These are phyloP conservation scores for Nematocida ironsii DNA, from an alignment of 371 early-diverging fungal genomes.

Conservation along the genomic window DNA sequence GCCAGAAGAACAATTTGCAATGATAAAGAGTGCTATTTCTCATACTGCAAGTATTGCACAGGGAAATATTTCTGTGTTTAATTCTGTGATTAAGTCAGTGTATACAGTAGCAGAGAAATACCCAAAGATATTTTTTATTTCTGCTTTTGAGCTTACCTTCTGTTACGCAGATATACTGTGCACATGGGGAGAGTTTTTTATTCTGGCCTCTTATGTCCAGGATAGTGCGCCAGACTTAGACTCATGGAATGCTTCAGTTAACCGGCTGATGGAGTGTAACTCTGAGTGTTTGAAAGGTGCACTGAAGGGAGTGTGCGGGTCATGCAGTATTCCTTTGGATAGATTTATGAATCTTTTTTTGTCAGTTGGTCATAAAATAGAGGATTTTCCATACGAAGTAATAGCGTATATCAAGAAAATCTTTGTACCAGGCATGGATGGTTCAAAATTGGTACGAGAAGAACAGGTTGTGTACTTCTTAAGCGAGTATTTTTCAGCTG, in stretches of 20 bases:
- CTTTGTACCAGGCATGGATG: background rate
- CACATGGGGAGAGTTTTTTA: slow-evolving; percentile 37
- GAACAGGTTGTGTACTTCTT: slow-evolving; percentile 25
- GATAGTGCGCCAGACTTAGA: slow-evolving; percentile 12
- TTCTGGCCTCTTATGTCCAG: background rate
- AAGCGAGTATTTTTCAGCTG: slow-evolving; percentile 10
- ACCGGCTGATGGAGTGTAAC: background rate
- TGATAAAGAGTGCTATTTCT: background rate
- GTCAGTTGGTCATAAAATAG: background rate
- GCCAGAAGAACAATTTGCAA: background rate
- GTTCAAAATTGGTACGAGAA: background rate
- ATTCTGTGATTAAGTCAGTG: background rate
- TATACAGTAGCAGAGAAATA: slow-evolving; percentile 26
- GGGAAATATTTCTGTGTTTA: background rate
- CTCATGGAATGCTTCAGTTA: slow-evolving; percentile 7
- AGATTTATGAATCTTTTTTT: slow-evolving; percentile 8
- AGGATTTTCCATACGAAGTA: slow-evolving; percentile 16
- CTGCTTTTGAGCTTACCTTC: background rate
- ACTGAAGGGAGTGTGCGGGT: slow-evolving; percentile 6
- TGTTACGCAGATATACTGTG: background rate
- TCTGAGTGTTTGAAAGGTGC: slow-evolving; percentile 2
- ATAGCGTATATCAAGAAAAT: background rate
- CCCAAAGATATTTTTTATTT: slow-evolving; percentile 12
- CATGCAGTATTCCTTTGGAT: background rate
- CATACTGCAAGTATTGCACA: background rate